Evolutionary conservation across 73 alveolate species (phyloP), one percentile per base, ranked within the genome.

Genomic region (Paramecium sonneborni): DNA sequence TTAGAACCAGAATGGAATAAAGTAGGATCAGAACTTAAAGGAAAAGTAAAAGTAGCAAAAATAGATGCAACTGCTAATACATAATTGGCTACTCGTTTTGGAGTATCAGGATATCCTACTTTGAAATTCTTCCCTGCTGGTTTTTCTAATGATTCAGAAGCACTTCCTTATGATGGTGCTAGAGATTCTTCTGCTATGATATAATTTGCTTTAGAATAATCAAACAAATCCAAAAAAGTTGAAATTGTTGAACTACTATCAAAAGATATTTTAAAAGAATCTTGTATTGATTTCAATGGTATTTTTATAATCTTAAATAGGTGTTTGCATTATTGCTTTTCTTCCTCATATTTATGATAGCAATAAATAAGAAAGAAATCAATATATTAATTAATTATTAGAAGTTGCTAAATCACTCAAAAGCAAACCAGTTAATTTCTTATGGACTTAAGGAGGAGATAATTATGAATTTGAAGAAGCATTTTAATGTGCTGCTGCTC

Each of bases 381-480:
- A 76, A n/a, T 97, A 98, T 85, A 85, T 98, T 41, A 95, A 93
- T 37, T 67, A 57, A 43, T 72, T 98, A 55, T 62, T 93, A 58
- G 93, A 88, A 5, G 96, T 92, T 7, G 99, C 98, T 14, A 95
- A 98, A 95, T 85, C 86, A 57, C 57, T 72, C 20, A 94, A 98
- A 76, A 95, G 96, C n/a, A 97, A 96, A 62, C 99, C 99, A 24
- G 92, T 98, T 34, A 92, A 56, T 34, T 95, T 86, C 96, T 94
- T 96, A 76, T 98, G 99, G 99, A 95, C 96, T 57, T 92, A 95
- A 86, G 99, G 99, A 56, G 99, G 99, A 26, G 99, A 97, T 85
- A 88, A 97, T 30, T 93, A 93, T 85, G 98, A 98, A 43, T 92
- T 98, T 37, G 99, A 98, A 92, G 96, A 94, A 46, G 86, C 93